Evolutionary conservation across 768 basidiomycete species (phyloP).

Genomic region (Auriscalpium microsporum): DNA sequence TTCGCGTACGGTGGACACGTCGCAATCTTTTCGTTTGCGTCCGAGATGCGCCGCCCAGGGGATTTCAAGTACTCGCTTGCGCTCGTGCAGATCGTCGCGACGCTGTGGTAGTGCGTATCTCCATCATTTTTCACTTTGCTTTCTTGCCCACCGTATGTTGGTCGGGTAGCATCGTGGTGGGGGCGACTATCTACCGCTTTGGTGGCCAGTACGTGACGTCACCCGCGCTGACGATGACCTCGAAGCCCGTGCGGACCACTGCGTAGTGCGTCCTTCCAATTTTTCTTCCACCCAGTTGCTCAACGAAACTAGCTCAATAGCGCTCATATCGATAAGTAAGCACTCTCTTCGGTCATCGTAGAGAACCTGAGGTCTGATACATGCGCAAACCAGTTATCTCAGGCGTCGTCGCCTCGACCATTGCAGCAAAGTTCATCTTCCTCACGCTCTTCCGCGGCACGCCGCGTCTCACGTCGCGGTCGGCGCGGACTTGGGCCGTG

Average conservation of each 20-base stretch:
- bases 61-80: conserved; percentile 2
- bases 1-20: not conserved
- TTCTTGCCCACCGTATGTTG: not conserved
- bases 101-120: not conserved
- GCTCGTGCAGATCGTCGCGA: not conserved
- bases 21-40: conserved; percentile 1
- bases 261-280: not conserved
- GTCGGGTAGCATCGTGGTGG: not conserved
- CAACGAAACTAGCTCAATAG: not conserved
- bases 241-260: not conserved
- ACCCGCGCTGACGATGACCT: not conserved
- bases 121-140: not conserved
- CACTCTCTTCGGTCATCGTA: not conserved
- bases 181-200: not conserved
- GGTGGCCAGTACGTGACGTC: not conserved
- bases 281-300: not conserved
- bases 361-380: not conserved
- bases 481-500: not conserved
- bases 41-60: not conserved
- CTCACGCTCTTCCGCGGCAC: conserved; percentile 1
- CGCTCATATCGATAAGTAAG: not conserved
- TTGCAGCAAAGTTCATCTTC: conserved; percentile 1
- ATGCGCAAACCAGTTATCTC: not conserved
- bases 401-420: not conserved
- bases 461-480: not conserved